Evolutionary conservation across 2,329 filamentous ascomycete genomes (phyloP).

Genomic region (Cercospora nicotianae): DNA sequence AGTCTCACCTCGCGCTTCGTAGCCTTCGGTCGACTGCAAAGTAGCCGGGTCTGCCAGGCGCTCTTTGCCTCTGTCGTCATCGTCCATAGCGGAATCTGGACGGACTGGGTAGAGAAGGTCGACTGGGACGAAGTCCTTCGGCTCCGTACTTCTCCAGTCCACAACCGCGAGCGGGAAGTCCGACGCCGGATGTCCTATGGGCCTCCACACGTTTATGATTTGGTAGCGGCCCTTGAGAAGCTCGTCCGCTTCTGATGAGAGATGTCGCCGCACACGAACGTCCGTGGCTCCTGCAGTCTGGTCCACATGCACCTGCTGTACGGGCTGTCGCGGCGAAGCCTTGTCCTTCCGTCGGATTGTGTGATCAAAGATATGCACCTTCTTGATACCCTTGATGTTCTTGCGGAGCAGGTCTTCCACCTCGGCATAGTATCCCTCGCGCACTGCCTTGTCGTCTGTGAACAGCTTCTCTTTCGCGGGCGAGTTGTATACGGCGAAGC

Average conservation of each 20-base stretch:
- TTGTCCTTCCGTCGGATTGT: constrained; percentile 62
- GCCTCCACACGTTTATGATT: constrained; percentile 71
- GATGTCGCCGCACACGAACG: constrained; percentile 61
- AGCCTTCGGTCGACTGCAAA: constrained; percentile 56
- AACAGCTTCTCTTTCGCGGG: constrained; percentile 58
- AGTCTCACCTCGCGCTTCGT: constrained; percentile 64
- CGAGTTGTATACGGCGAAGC: constrained; percentile 57
- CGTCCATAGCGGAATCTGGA: constrained; percentile 38
- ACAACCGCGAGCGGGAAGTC: constrained; percentile 69
- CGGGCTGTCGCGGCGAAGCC: constrained; percentile 61
- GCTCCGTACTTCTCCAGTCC: constrained; percentile 60
- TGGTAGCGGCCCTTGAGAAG: constrained; percentile 61
- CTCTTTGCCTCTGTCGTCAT: constrained; percentile 62
- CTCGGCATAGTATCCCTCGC: constrained; percentile 61
- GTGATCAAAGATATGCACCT: constrained; percentile 70
- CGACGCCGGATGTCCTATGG: constrained; percentile 63
- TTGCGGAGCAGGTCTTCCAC: constrained; percentile 58
- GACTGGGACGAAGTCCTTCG: constrained; percentile 60
- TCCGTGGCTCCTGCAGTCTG: constrained; percentile 66
- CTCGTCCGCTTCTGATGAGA: constrained; percentile 57
- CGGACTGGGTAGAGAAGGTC: constrained; percentile 62
- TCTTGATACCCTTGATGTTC: constrained; percentile 57
- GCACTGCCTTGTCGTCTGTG: constrained; percentile 56
- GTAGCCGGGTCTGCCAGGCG: constrained; percentile 51
- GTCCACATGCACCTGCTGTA: constrained; percentile 71